phyloP scores from a whole-genome alignment of 1,139 yeast species.

The Scheffersomyces quercinus region DNA sequence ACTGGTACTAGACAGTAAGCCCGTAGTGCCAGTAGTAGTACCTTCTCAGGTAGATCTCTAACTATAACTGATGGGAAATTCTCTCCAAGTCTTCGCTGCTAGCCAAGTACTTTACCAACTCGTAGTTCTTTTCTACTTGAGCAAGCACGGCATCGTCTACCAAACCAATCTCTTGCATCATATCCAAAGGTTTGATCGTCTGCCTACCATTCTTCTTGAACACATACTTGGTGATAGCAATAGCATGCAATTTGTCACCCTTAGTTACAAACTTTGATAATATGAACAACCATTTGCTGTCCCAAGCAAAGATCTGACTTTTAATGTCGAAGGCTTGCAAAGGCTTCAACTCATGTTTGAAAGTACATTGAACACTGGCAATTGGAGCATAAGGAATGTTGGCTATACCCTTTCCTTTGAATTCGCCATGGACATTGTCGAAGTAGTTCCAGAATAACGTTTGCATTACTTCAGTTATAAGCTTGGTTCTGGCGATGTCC shows the following conservation, averaged over 20 bases:
- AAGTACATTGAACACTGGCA: slow-evolving; percentile 68
- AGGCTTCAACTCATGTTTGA: slow-evolving; percentile 71
- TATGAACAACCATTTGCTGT: slow-evolving; percentile 80
- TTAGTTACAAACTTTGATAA: slow-evolving; percentile 59
- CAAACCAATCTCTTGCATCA: slow-evolving; percentile 57
- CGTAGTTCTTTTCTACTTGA: slow-evolving; percentile 33
- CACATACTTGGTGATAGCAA: slow-evolving; percentile 77
- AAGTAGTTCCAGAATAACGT: slow-evolving; percentile 43
- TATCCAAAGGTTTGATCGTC: slow-evolving; percentile 67
- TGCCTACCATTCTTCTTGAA: slow-evolving; percentile 67
- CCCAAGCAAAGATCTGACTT: slow-evolving; percentile 78
- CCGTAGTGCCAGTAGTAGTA: no score
- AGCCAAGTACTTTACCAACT: slow-evolving; percentile 29
- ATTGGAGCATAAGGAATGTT: slow-evolving; percentile 74
- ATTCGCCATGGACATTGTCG: slow-evolving; percentile 39
- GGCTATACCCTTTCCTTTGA: slow-evolving; percentile 17
- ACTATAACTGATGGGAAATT: background rate
- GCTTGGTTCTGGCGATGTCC: slow-evolving; percentile 74
- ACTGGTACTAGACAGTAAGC: no score
- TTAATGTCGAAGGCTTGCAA: slow-evolving; percentile 58
- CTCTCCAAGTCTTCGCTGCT: slow-evolving; percentile 33
- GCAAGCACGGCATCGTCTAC: slow-evolving; percentile 51
- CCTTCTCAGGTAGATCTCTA: no score
- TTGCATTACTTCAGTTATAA: slow-evolving; percentile 58
- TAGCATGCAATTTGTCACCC: slow-evolving; percentile 51